Percentiles rank a stretch among this genome's conserved stretches.
phyloP scores from a whole-genome alignment of 192 early-diverging fungal species.

The Spinellus fusiger region DNA sequence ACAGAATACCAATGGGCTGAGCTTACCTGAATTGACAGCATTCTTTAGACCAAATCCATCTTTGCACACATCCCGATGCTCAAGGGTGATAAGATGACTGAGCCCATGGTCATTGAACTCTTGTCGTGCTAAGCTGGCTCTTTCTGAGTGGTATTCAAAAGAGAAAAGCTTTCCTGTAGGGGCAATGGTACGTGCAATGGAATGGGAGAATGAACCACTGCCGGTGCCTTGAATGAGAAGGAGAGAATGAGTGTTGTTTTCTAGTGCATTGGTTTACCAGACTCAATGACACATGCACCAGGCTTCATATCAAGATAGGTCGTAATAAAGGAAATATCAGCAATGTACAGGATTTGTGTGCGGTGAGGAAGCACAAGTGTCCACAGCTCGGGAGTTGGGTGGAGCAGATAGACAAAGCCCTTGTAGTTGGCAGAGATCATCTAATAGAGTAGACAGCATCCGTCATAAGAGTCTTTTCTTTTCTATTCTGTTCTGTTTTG shows the following conservation, averaged over 20 bases:
- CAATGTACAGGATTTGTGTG: conserved; percentile 93
- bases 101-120: conserved; percentile 83
- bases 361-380: conserved; percentile 87
- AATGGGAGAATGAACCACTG: conserved; percentile 96
- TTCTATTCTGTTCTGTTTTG: background rate
- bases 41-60: conserved; percentile 77
- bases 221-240: conserved; percentile 60
- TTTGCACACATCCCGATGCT: conserved; percentile 84
- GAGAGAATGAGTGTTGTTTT: background rate
- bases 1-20: no score
- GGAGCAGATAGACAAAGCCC: conserved; percentile 80
- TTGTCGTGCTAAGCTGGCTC: conserved; percentile 55
- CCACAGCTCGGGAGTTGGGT: conserved; percentile 96
- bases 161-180: conserved; percentile 87
- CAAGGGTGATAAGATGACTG: conserved; percentile 56
- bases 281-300: conserved; percentile 81
- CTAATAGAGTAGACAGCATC: conserved; percentile 23
- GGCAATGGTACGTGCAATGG: conserved; percentile 80
- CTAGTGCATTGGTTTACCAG: conserved; percentile 41
- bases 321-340: conserved; percentile 91
- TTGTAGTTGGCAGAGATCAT: conserved; percentile 51
- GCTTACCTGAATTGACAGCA: conserved; percentile 72
- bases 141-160: conserved; percentile 88
- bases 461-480: background rate
- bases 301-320: conserved; percentile 78